These are phyloP conservation scores for Petunia secreta DNA, from an alignment of 257 asterid genomes.

Conservation along the genomic window DNA sequence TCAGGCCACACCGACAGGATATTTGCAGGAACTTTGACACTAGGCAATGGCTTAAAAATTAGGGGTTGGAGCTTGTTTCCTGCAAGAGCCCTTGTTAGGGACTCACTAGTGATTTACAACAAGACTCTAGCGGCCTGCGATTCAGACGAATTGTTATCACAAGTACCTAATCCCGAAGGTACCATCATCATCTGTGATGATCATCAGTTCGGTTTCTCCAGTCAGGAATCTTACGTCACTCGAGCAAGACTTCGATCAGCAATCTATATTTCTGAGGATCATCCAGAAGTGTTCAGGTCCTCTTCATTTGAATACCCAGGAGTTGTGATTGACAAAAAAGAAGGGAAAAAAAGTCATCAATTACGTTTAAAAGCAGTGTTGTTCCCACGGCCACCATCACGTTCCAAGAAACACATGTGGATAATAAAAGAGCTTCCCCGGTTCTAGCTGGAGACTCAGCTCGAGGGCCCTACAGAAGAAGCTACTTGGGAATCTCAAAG, in stretches of 20 bases:
- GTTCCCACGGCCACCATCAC: not conserved
- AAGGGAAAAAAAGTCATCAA: constrained; percentile 3
- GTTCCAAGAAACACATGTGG: constrained; percentile 6
- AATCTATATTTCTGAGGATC: constrained; percentile 8
- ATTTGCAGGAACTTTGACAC: constrained; percentile 20
- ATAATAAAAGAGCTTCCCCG: not conserved
- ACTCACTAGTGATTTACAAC: not conserved
- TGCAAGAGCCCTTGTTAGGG: not conserved
- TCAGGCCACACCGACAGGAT: not conserved
- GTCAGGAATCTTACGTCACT: not conserved
- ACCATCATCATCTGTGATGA: constrained; percentile 16
- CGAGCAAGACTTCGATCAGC: not conserved
- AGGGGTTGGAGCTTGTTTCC: constrained; percentile 29
- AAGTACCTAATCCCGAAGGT: not conserved
- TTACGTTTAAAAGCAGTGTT: not conserved
- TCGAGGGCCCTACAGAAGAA: constrained; percentile 15
- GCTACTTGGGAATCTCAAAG: constrained; percentile 18
- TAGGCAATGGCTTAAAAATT: constrained; percentile 21
- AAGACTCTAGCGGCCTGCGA: not conserved
- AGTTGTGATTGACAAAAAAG: constrained; percentile 3
- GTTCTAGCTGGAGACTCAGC: not conserved
- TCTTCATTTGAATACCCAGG: not conserved
- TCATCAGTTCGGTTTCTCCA: not conserved
- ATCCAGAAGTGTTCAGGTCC: not conserved
- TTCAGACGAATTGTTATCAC: not conserved